Percentiles rank a stretch among this genome's conserved stretches.
phyloP scores from a whole-genome alignment of 1,284 basidiomycete species.

The Ganoderma multipileum region DNA sequence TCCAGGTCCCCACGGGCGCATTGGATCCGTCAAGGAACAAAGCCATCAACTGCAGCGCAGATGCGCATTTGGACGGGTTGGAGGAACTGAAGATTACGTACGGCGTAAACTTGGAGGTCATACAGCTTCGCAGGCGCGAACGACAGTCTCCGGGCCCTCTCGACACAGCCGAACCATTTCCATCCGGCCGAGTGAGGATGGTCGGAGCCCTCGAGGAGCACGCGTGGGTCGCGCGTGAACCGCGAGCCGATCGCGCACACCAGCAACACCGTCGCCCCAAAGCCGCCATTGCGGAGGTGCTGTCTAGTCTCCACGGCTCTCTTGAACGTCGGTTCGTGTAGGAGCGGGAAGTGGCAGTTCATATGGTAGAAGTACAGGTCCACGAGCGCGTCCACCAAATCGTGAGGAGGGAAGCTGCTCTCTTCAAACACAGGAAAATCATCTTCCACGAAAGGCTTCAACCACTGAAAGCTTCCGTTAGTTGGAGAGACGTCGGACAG shows the following conservation, averaged over 20 bases:
- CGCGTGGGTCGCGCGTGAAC: slow-evolving; percentile 70
- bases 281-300: slow-evolving; percentile 65
- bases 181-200: slow-evolving; percentile 72
- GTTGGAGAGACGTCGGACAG: too few relatives aligned
- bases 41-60: slow-evolving; percentile 38
- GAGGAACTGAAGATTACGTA: neutral
- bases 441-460: neutral
- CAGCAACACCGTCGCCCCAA: slow-evolving; percentile 73
- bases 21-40: slow-evolving; percentile 50
- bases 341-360: slow-evolving; percentile 70
- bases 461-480: neutral
- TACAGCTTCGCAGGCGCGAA: slow-evolving; percentile 41
- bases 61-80: slow-evolving; percentile 21
- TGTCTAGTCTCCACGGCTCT: slow-evolving; percentile 56
- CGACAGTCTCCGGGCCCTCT: slow-evolving; percentile 60
- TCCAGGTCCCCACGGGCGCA: slow-evolving; percentile 57
- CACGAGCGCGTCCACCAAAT: slow-evolving; percentile 62
- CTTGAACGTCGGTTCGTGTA: slow-evolving; percentile 84
- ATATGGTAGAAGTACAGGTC: slow-evolving; percentile 30
- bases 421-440: slow-evolving; percentile 19
- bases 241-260: slow-evolving; percentile 80
- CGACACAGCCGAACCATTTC: slow-evolving; percentile 73
- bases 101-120: neutral
- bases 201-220: slow-evolving; percentile 53
- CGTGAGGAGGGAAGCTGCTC: slow-evolving; percentile 61